Evolutionary conservation across 495 filamentous ascomycete genomes (phyloP).

Genomic region (Aspergillus ellipticus): DNA sequence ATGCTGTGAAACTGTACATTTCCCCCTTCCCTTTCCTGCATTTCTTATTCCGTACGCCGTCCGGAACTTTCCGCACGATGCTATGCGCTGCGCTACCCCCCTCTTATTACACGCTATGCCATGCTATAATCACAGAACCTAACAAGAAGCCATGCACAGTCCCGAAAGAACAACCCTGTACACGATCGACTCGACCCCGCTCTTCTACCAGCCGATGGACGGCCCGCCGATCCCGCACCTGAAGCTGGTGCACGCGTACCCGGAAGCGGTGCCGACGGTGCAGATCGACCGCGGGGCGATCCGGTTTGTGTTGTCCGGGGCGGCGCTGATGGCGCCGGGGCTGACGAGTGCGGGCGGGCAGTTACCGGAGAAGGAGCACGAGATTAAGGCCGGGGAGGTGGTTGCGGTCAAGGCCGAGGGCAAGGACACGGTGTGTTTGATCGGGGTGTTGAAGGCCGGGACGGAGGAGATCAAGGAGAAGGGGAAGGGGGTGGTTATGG

Average conservation of each 20-base stretch:
- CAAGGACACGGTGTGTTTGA: slow-evolving; percentile 84
- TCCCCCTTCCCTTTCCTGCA: not conserved
- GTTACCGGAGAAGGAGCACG: slow-evolving; percentile 57
- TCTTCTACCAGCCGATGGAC: slow-evolving; percentile 91
- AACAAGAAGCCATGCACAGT: slow-evolving; percentile 36
- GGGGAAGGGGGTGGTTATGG: slow-evolving; percentile 88
- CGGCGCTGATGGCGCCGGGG: slow-evolving; percentile 92
- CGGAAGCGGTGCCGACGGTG: slow-evolving; percentile 44
- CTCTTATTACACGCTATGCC: too few species aligned
- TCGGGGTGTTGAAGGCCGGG: slow-evolving; percentile 80
- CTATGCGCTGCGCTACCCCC: too few species aligned
- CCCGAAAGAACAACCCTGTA: slow-evolving; percentile 87
- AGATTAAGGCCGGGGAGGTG: slow-evolving; percentile 68
- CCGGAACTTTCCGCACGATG: too few species aligned
- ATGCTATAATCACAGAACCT: too few species aligned
- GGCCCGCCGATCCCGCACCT: slow-evolving; percentile 77
- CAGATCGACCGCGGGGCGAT: slow-evolving; percentile 91
- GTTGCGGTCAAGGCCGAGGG: slow-evolving; percentile 91
- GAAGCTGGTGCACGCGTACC: slow-evolving; percentile 63
- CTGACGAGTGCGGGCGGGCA: slow-evolving; percentile 77
- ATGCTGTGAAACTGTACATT: slow-evolving; percentile 75
- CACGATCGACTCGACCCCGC: slow-evolving; percentile 65
- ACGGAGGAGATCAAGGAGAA: slow-evolving; percentile 91
- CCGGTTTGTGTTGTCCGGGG: slow-evolving; percentile 89
- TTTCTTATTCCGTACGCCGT: too few species aligned